These are phyloP conservation scores for Phoenix roebelenii DNA, from an alignment of 176 grass and related monocot species.

Conservation along the genomic window DNA sequence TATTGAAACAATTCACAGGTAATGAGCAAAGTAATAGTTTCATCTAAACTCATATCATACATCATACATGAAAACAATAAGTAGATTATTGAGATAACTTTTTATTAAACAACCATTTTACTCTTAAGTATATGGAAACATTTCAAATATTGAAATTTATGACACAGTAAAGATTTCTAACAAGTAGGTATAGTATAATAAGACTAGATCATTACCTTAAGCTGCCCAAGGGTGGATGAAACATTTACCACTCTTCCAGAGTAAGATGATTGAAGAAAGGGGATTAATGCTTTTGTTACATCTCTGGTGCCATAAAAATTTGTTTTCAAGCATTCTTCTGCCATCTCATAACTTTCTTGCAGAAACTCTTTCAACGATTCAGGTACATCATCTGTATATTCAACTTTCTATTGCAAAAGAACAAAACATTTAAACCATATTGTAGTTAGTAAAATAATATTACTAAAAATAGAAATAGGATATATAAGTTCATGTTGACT, in stretches of 20 bases:
- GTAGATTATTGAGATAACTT: too few species aligned
- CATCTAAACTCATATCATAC: too few species aligned
- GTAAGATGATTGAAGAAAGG: constrained; percentile 33
- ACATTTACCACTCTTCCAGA: constrained; percentile 50
- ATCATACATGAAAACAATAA: too few species aligned
- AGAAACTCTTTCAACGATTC: constrained; percentile 3
- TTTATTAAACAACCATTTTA: too few species aligned
- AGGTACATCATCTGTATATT: neutral
- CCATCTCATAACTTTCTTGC: constrained; percentile 18
- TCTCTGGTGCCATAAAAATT: constrained; percentile 52
- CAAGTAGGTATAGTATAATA: too few species aligned
- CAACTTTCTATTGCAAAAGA: neutral
- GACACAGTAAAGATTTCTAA: too few species aligned
- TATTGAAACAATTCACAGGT: too few species aligned
- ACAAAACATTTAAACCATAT: constrained; percentile 16
- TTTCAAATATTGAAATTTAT: too few species aligned
- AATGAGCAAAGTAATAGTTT: too few species aligned
- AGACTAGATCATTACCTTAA: constrained; percentile 22
- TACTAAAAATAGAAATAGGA: too few species aligned
- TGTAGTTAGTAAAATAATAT: neutral
- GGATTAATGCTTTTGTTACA: constrained; percentile 29
- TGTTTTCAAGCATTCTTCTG: constrained; percentile 31
- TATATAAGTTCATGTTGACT: too few species aligned
- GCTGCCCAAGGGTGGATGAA: constrained; percentile 32
- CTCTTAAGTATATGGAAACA: too few species aligned